Base-by-base conservation (phyloP, 2,329 filamentous ascomycete species). In the Clarireedia hainanense region DNA sequence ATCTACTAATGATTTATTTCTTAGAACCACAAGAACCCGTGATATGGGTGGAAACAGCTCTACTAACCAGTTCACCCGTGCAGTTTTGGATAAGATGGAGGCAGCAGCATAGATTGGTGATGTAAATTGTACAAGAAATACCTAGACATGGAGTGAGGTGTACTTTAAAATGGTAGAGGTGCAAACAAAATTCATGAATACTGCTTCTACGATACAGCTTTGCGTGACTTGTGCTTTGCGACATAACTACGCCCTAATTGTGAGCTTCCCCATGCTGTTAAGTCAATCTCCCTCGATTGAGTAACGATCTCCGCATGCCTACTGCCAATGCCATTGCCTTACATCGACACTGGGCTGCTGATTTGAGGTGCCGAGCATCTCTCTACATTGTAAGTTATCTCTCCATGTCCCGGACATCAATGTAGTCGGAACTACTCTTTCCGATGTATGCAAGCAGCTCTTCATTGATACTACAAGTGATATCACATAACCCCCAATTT, bases 51-150 rank as follows among this genome's bases (percentile, higher is more conserved):
- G 94, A 72, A 77, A 85, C 64, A 84, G 84, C 70, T 90, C 88
- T 67, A 99, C 92, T 62, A 85, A 96, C 75, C 85, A 97, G 74
- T 99, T 97, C 79, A 97, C 94, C 68, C 81, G 86, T 68, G 91
- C 94, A 67, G 88, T 99, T 70, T 81, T 99, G 70, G 84, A 91
- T 78, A 89, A 94, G 81, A 95, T 99, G 91, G 92, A 97, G 80
- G 71, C 60, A 47, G 64, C 66, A 20, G 62, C 56, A 61, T 68
- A 68, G 52, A 62, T 14, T 48, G n/a, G 46, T 51, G 36, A 15
- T 47, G 27, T 30, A 49, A 56, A 47, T 59, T 68, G 65, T 68
- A 66, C 56, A 66, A 67, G 58, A 49, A 42, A 50, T 50, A 47
- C 53, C 37, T 55, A 58, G 50, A 53, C 51, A 50, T 53, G 40